A percentile compares a stretch with the other conserved stretches of the same genome.
phyloP scores from a whole-genome alignment of 2,329 filamentous ascomycete species.

The Lecanicillium sp. region DNA sequence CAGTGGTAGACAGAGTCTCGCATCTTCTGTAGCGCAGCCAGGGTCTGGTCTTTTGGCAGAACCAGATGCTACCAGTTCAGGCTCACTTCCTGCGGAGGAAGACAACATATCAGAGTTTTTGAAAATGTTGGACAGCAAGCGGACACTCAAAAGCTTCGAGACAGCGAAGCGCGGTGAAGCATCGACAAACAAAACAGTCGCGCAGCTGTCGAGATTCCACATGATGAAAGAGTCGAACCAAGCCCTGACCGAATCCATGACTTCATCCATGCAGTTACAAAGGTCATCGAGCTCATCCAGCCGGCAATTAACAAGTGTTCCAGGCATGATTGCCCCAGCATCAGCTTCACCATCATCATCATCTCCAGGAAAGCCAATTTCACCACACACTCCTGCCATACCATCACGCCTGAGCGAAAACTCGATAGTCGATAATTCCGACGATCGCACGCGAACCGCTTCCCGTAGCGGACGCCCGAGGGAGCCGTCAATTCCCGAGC shows the following conservation, averaged over 20 bases:
- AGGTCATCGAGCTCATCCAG: conserved; percentile 70
- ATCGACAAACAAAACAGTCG: conserved; percentile 65
- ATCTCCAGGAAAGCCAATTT: conserved; percentile 83
- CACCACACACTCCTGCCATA: conserved; percentile 86
- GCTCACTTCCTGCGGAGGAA: conserved; percentile 67
- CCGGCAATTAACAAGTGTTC: conserved; percentile 49
- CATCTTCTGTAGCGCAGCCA: conserved; percentile 61
- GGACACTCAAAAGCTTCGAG: conserved; percentile 76
- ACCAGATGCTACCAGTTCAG: conserved; percentile 55
- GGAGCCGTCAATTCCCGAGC: conserved; percentile 18
- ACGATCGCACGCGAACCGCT: conserved; percentile 18
- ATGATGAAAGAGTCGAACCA: conserved; percentile 85
- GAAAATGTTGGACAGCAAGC: conserved; percentile 78
- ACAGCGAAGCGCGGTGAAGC: conserved; percentile 57
- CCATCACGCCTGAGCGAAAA: conserved; percentile 90
- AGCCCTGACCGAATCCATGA: conserved; percentile 85
- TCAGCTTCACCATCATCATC: conserved; percentile 81
- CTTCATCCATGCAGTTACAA: conserved; percentile 77
- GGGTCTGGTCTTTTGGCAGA: conserved; percentile 74
- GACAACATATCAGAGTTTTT: conserved; percentile 92
- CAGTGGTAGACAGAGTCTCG: conserved; percentile 71
- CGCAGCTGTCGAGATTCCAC: conserved; percentile 77
- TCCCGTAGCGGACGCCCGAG: conserved; percentile 20
- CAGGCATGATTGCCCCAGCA: conserved; percentile 61
- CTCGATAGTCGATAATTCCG: conserved; percentile 49